Evolutionary conservation across 257 asterid genomes (phyloP).

Genomic region (Leonotis leonurus): DNA sequence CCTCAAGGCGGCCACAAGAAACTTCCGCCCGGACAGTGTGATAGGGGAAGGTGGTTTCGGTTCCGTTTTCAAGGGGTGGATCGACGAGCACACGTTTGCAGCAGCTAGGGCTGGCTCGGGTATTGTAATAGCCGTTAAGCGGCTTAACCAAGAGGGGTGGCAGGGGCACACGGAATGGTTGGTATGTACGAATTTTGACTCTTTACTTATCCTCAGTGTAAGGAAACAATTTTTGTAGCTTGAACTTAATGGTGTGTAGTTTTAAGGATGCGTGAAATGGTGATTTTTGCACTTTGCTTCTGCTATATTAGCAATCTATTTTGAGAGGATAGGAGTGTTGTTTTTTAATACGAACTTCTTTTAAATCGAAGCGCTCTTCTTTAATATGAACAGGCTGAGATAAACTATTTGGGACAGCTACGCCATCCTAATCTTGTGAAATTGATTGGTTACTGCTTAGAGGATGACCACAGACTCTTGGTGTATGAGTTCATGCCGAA

Average conservation of each 20-base stretch:
- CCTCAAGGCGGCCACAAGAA: slow-evolving; percentile 69
- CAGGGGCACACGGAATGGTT: slow-evolving; percentile 94
- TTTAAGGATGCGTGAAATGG: no score
- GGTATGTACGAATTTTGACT: slow-evolving; percentile 40
- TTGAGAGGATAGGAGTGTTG: no score
- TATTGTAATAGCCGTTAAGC: slow-evolving; percentile 64
- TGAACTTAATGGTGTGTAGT: no score
- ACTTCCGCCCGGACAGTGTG: slow-evolving; percentile 72
- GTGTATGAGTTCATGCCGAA: slow-evolving; percentile 68
- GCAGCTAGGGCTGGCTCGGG: slow-evolving; percentile 62
- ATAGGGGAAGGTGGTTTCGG: slow-evolving; percentile 87
- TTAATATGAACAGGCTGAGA: slow-evolving; percentile 47
- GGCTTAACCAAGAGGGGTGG: slow-evolving; percentile 68
- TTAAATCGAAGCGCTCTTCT: neutral
- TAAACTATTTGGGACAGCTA: slow-evolving; percentile 56
- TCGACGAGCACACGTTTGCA: slow-evolving; percentile 53
- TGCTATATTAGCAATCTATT: no score
- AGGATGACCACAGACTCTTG: slow-evolving; percentile 58
- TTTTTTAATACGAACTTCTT: neutral
- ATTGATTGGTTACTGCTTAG: slow-evolving; percentile 67
- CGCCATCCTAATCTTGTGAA: slow-evolving; percentile 69
- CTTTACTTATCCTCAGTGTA: no score
- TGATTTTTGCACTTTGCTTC: no score
- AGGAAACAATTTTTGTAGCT: no score
- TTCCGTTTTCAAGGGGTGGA: slow-evolving; percentile 80